Conservation (phyloP, 139 green algal species). For the Micractinium sp. region DNA sequence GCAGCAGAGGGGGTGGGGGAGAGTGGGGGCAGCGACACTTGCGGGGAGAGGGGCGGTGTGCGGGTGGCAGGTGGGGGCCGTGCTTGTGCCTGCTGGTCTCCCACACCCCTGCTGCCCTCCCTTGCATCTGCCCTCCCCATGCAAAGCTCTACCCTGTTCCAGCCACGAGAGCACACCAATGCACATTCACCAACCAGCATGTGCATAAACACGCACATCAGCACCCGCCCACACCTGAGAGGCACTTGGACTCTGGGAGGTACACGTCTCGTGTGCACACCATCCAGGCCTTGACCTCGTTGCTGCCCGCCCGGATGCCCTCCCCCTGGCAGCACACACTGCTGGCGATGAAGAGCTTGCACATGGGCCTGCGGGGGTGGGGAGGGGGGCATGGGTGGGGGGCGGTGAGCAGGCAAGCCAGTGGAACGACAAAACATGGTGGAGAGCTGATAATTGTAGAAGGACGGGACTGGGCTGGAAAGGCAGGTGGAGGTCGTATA, state of each 20-base stretch:
- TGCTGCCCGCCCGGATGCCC: neutral
- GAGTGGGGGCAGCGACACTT: neutral
- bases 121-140: no score
- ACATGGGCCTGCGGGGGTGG: constrained; percentile 2
- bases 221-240: constrained; percentile 11
- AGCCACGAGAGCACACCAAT: no score
- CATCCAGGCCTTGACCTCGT: neutral
- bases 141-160: no score
- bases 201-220: no score
- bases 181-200: no score
- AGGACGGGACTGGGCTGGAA: neutral
- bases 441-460: neutral
- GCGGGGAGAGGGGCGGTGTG: no score
- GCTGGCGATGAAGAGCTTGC: constrained; percentile 21
- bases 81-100: no score
- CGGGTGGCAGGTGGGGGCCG: no score
- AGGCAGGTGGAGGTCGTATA: neutral
- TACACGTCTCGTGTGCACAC: constrained; percentile 23
- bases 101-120: no score
- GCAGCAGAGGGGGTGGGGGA: neutral
- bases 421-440: no score
- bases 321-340: neutral
- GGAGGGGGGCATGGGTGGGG: neutral
- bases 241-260: constrained; percentile 20
- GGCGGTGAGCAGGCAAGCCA: no score